These are phyloP conservation scores for Sporisorium iseilematis-ciliati DNA, from an alignment of 1,284 basidiomycete species.

Conservation along the genomic window DNA sequence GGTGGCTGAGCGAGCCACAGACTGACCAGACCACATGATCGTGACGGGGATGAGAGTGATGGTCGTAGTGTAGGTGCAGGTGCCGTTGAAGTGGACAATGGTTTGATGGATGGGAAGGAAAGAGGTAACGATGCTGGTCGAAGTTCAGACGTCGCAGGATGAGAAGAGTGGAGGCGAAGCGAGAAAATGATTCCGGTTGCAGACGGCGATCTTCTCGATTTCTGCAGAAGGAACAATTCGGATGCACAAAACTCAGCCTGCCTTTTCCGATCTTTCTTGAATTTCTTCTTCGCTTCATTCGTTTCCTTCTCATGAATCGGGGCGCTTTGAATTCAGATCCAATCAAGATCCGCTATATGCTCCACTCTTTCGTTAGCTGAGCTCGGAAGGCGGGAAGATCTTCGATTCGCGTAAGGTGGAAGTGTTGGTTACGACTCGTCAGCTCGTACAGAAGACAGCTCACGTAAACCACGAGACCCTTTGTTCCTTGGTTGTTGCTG, in stretches of 20 bases:
- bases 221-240: neutral
- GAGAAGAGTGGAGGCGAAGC: conserved; percentile 3
- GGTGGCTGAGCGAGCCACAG: conserved; percentile 22
- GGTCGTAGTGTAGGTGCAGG: neutral
- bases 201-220: too few relatives aligned
- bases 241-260: neutral
- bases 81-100: neutral
- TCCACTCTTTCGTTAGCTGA: conserved; percentile 1
- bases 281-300: neutral
- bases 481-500: neutral
- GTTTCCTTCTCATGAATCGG: conserved; percentile 19
- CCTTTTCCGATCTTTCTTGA: conserved; percentile 3
- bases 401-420: neutral
- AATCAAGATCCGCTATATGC: neutral
- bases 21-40: conserved; percentile 28
- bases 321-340: neutral
- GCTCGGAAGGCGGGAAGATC: conserved; percentile 1
- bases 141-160: neutral
- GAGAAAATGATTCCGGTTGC: neutral
- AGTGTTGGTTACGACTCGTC: conserved; percentile 28
- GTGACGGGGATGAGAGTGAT: neutral
- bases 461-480: neutral
- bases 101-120: conserved; percentile 1
- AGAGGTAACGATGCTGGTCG: neutral
- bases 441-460: neutral